phyloP scores from a whole-genome alignment of 805 yeast species.

The Candida patagonica region DNA sequence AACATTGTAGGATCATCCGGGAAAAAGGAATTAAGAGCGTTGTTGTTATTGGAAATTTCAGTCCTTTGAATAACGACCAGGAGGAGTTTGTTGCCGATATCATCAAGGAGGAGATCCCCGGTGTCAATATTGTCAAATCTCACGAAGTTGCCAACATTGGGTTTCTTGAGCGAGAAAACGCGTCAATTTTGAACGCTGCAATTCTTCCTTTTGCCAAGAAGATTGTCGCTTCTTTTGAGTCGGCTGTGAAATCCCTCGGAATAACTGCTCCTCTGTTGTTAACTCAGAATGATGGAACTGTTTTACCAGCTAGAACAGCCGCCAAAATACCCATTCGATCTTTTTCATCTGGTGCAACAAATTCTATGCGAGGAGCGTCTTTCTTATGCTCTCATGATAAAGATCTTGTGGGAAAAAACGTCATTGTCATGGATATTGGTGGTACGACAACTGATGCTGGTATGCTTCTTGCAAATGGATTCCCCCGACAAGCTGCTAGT shows the following conservation, averaged over 20 bases:
- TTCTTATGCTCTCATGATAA: conserved; percentile 28
- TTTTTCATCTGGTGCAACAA: conserved; percentile 42
- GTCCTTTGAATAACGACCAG: conserved; percentile 33
- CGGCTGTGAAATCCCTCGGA: conserved; percentile 31
- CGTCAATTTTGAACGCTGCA: conserved; percentile 37
- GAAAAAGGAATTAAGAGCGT: conserved; percentile 25
- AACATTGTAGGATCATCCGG: conserved; percentile 28
- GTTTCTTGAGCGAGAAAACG: conserved; percentile 38
- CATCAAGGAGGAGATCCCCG: conserved; percentile 29
- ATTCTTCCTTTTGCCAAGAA: conserved; percentile 32
- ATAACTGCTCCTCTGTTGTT: conserved; percentile 32
- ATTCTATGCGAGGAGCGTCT: conserved; percentile 29
- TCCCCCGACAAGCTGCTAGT: conserved; percentile 39
- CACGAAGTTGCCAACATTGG: conserved; percentile 37
- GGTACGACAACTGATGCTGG: conserved; percentile 48
- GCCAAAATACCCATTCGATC: conserved; percentile 35
- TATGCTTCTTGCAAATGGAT: conserved; percentile 35
- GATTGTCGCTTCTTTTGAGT: conserved; percentile 32
- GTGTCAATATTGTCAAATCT: conserved; percentile 31
- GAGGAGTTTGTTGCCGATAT: conserved; percentile 31
- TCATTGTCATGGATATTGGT: conserved; percentile 40
- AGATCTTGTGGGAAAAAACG: conserved; percentile 19
- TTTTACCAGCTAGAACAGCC: conserved; percentile 34
- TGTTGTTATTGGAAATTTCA: conserved; percentile 36
- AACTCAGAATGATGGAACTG: conserved; percentile 44